A percentile compares a stretch with the other conserved stretches of the same genome.
Evolutionary conservation across 2,329 filamentous ascomycete species (phyloP).

Genomic region (Drechmeria coniospora): DNA sequence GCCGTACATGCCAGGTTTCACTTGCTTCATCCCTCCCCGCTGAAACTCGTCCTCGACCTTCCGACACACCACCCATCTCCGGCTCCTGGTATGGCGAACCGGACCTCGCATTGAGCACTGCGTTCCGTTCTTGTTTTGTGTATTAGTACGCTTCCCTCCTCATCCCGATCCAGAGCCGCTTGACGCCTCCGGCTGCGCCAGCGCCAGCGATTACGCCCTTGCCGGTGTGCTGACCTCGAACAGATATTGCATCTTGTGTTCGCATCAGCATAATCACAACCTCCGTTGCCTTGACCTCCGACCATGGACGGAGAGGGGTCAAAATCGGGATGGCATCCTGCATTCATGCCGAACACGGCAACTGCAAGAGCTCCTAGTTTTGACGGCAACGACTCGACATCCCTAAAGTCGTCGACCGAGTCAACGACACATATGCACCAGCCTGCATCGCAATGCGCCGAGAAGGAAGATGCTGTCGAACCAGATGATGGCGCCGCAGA

Average conservation of each 20-base stretch:
- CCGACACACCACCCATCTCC: neutral
- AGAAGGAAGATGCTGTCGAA: too few species aligned
- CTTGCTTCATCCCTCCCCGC: slow-evolving; percentile 6
- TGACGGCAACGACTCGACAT: neutral
- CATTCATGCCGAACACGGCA: slow-evolving; percentile 21
- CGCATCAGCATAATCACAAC: slow-evolving; percentile 4
- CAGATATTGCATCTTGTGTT: slow-evolving; percentile 2
- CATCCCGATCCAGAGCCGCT: slow-evolving; percentile 1
- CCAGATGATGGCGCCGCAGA: too few species aligned
- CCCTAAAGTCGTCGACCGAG: too few species aligned
- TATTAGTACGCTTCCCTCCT: slow-evolving; percentile 4
- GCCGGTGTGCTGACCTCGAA: neutral
- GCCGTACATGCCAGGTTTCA: slow-evolving; percentile 14
- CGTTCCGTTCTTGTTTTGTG: slow-evolving; percentile 6
- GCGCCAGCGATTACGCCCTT: neutral
- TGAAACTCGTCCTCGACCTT: slow-evolving; percentile 1
- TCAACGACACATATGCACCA: too few species aligned
- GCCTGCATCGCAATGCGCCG: too few species aligned
- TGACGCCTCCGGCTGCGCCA: slow-evolving; percentile 1
- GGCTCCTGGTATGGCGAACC: slow-evolving; percentile 7
- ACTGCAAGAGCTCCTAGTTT: slow-evolving; percentile 1
- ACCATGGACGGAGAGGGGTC: slow-evolving; percentile 22
- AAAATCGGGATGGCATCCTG: slow-evolving; percentile 24
- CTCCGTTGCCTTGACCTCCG: slow-evolving; percentile 5
- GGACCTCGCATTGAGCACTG: slow-evolving; percentile 5